Evolutionary conservation across 2,329 filamentous ascomycete species (phyloP).

Genomic region (Colletotrichum sp.): DNA sequence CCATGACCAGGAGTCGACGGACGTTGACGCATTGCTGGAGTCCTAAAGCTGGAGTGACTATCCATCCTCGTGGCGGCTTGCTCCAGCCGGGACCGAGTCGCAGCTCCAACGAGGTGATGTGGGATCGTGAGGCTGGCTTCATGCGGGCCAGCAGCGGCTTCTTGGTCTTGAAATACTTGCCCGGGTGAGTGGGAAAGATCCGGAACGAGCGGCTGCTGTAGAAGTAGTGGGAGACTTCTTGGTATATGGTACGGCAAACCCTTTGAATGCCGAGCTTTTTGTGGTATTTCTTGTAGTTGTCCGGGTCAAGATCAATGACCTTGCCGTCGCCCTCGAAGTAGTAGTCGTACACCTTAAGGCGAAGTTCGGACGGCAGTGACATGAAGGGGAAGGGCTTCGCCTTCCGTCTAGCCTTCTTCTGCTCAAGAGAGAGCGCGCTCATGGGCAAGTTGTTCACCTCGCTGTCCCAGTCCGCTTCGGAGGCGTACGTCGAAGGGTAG

Average conservation of each 20-base stretch:
- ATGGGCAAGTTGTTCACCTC: constrained; percentile 45
- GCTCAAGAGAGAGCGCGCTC: constrained; percentile 43
- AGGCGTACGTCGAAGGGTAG: constrained; percentile 38
- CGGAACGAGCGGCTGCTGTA: constrained; percentile 68
- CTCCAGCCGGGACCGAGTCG: constrained; percentile 77
- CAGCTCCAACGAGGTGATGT: constrained; percentile 69
- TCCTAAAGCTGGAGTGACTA: constrained; percentile 68
- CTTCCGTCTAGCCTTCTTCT: constrained; percentile 14
- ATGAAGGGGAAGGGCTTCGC: constrained; percentile 67
- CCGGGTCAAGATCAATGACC: constrained; percentile 70
- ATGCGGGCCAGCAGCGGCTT: constrained; percentile 73
- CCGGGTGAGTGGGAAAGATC: constrained; percentile 69
- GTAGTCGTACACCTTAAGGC: constrained; percentile 70
- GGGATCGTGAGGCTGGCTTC: constrained; percentile 62
- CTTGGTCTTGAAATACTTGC: constrained; percentile 75
- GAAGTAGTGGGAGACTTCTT: constrained; percentile 69
- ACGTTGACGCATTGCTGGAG: constrained; percentile 66
- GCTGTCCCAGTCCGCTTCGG: constrained; percentile 46
- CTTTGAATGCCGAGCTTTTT: constrained; percentile 65
- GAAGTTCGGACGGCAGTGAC: constrained; percentile 71
- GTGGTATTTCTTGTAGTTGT: constrained; percentile 67
- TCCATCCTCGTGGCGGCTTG: constrained; percentile 73
- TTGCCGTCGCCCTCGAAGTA: constrained; percentile 59
- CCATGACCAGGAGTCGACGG: constrained; percentile 67
- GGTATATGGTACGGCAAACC: constrained; percentile 64